Conservation (phyloP, 1,284 basidiomycete species). For the Sanghuangporus baumii region DNA sequence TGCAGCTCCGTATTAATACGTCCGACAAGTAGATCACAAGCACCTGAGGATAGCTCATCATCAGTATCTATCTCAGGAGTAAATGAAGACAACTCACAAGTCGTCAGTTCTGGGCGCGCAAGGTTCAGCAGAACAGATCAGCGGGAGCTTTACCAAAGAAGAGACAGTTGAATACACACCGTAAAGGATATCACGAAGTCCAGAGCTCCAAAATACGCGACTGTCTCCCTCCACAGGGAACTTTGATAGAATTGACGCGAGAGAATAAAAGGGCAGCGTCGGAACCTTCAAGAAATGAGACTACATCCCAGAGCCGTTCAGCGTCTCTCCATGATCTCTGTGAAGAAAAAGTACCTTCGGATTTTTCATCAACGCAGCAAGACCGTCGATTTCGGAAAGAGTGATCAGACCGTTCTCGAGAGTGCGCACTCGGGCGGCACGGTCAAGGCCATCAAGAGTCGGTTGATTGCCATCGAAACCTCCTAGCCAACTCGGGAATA, state of each 20-base stretch:
- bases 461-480: slow-evolving; percentile 64
- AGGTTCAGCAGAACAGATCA: neutral
- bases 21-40: slow-evolving; percentile 31
- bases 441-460: slow-evolving; percentile 53
- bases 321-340: neutral
- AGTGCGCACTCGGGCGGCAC: slow-evolving; percentile 47
- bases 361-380: slow-evolving; percentile 63
- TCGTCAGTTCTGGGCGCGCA: slow-evolving; percentile 1
- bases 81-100: neutral
- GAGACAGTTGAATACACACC: slow-evolving; percentile 36
- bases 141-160: slow-evolving; percentile 23
- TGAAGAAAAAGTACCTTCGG: slow-evolving; percentile 52
- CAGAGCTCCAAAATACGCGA: slow-evolving; percentile 60
- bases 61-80: neutral
- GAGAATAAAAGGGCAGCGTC: slow-evolving; percentile 68
- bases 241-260: slow-evolving; percentile 67
- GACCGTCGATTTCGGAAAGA: slow-evolving; percentile 54
- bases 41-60: slow-evolving; percentile 23
- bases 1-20: slow-evolving; percentile 35
- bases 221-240: slow-evolving; percentile 69
- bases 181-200: slow-evolving; percentile 56
- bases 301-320: slow-evolving; percentile 31
- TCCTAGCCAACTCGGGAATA: slow-evolving; percentile 76
- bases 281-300: slow-evolving; percentile 81
- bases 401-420: slow-evolving; percentile 60